Evolutionary conservation across 345 rosid genomes (phyloP), one percentile per base, ranked within the genome.

Genomic region (Citrus unshiu): DNA sequence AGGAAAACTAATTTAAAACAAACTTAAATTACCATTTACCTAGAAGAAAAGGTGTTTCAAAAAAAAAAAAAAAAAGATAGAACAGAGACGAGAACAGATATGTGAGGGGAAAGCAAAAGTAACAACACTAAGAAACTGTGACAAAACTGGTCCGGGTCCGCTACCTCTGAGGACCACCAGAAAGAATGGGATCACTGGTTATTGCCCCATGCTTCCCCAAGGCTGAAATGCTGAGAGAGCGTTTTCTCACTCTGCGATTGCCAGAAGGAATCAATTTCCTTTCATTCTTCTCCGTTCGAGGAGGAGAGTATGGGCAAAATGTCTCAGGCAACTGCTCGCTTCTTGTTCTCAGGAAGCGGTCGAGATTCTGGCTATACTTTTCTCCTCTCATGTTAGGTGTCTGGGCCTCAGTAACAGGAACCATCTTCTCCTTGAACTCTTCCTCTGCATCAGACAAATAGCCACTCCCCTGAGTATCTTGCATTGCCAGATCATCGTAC

Each of bases 401-500:
- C 19, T 27, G 64, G 24, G 61, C 77, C 43, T 72, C 76, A 8
- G 79, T 32, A 32, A 79, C 63, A 12, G 78, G 78, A 32, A 25
- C 46, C 9, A 75, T 9, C 72, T 78, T 87, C 54, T 90, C 87
- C 76, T 68, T 73, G 0, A 77, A 65, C 84, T 89, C 89, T 46
- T 86, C 90, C 10, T 92, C 93, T 0, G 81, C 87, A 7, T 89
- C 98, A 0, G 96, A 77, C 86, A 88, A 80, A 63, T 92, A 93
- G n/a, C 92, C 91, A 76, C 87, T 93, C 58, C 85, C 85, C 32
- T 77, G 83, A 54, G 80, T 74, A 80, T 97, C 99, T 68, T 75
- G 88, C 98, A 97, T 90, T 24, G 97, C 98, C 66, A 97, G 93
- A 88, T 97, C 99, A 68, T 93, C 98, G 13, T 94, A 97, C 84